Base-by-base conservation (phyloP, 345 rosid genomes). In the Theobroma cacao region DNA sequence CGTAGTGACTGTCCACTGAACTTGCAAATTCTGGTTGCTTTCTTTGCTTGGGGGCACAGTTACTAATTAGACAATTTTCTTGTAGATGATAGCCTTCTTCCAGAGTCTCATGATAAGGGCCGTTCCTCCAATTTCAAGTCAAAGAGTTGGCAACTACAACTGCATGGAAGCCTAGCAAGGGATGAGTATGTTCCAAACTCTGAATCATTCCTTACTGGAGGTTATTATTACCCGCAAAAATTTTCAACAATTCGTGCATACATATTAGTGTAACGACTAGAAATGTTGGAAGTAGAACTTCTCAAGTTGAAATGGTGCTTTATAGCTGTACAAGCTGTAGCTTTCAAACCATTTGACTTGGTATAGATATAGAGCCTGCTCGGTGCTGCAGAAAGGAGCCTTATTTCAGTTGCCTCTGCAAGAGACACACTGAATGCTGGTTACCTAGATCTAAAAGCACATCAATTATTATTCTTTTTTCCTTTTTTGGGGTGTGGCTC, bases 41-140 rank as follows among this genome's bases (percentile, higher is more conserved):
- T 20, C 40, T 53, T 73, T 33, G 70, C 7, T 24, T 34, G 74
- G 7, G 18, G 41, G 24, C 20, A 61, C 28, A 33, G 14, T 77
- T 75, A 58, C 75, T 70, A 0, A 33, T 4, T n/a, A 43, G 20
- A 12, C 3, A 3, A 5, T 52, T 22, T 41, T 41, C 60, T 26
- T 78, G 81, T 64, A 95, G 98, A 83, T 86, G 86, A 76, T 89
- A 78, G 97, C 95, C 36, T 91, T 95, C 71, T 63, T 87, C 61
- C 97, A 91, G 83, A 95, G 98, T 75, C 71, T 91, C 40, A 85
- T 91, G 95, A 95, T 93, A 75, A 87, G 91, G 84, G 81, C 79
- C 60, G 81, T 88, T 77, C 88, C 88, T 74, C 94, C 92, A 36
- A 77, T 83, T 74, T 71, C 93, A 63, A 79, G 72, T 20, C 77